Evolutionary conservation across 2,329 filamentous ascomycete genomes (phyloP).

Genomic region (Aspergillus vadensis): DNA sequence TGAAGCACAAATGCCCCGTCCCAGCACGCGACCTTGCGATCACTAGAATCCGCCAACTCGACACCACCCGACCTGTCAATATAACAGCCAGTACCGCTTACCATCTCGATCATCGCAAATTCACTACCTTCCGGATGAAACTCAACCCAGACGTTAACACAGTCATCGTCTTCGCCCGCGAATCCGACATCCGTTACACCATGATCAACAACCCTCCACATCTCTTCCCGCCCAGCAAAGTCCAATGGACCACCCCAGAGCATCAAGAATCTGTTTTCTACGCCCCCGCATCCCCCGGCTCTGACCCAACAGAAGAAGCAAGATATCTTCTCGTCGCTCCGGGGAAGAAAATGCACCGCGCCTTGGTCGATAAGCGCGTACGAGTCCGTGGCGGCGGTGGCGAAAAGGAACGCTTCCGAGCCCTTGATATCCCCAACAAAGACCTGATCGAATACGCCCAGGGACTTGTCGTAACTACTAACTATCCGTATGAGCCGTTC

Average conservation of each 20-base stretch:
- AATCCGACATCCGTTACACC: slow-evolving; percentile 30
- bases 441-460: slow-evolving; percentile 36
- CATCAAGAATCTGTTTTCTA: slow-evolving; percentile 28
- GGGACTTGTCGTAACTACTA: slow-evolving; percentile 26
- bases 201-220: slow-evolving; percentile 20
- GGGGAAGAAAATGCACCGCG: slow-evolving; percentile 30
- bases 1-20: slow-evolving; percentile 30
- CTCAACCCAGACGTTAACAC: slow-evolving; percentile 31
- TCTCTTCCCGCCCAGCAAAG: background rate
- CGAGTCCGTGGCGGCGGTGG: slow-evolving; percentile 24
- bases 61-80: slow-evolving; percentile 18
- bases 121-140: slow-evolving; percentile 37
- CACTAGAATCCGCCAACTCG: slow-evolving; percentile 25
- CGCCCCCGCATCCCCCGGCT: slow-evolving; percentile 8
- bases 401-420: slow-evolving; percentile 26
- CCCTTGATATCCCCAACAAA: slow-evolving; percentile 24
- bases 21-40: slow-evolving; percentile 30
- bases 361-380: slow-evolving; percentile 29
- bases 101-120: slow-evolving; percentile 35
- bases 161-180: slow-evolving; percentile 31
- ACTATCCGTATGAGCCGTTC: slow-evolving; percentile 31
- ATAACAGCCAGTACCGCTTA: slow-evolving; percentile 32
- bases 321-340: slow-evolving; percentile 33
- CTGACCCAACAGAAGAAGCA: slow-evolving; percentile 7
- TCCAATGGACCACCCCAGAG: slow-evolving; percentile 31